Percentiles rank a stretch among this genome's conserved stretches.
Evolutionary conservation across 495 filamentous ascomycete species (phyloP).

Genomic region (Paragyromitra xinjiangensis): DNA sequence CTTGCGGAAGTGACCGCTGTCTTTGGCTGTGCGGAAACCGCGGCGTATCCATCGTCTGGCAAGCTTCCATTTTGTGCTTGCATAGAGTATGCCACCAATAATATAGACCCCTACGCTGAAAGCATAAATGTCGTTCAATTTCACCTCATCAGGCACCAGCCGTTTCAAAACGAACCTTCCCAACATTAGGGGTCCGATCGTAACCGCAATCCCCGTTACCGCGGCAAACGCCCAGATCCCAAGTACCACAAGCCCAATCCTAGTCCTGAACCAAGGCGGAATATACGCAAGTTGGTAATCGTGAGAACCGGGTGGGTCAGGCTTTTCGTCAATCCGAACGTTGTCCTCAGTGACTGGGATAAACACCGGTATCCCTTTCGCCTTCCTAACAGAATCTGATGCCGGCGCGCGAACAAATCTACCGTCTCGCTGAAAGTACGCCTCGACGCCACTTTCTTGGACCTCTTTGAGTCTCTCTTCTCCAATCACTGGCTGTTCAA

Average conservation of each 20-base stretch:
- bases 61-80: slow-evolving; percentile 55
- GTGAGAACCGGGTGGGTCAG: slow-evolving; percentile 63
- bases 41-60: slow-evolving; percentile 38
- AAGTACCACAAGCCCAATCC: slow-evolving; percentile 85
- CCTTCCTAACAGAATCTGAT: slow-evolving; percentile 91
- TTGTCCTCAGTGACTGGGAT: slow-evolving; percentile 79
- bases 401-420: slow-evolving; percentile 87
- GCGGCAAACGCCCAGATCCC: slow-evolving; percentile 95
- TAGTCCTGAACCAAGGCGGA: slow-evolving; percentile 80
- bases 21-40: slow-evolving; percentile 46
- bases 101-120: slow-evolving; percentile 88
- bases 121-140: slow-evolving; percentile 94
- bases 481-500: slow-evolving; percentile 62
- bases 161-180: slow-evolving; percentile 78
- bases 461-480: slow-evolving; percentile 57
- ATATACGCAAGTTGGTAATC: slow-evolving; percentile 87
- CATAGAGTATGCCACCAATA: slow-evolving; percentile 66
- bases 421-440: slow-evolving; percentile 75
- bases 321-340: slow-evolving; percentile 65
- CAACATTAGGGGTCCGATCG: slow-evolving; percentile 83
- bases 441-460: slow-evolving; percentile 45
- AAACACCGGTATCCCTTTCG: slow-evolving; percentile 83
- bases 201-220: slow-evolving; percentile 85
- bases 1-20: slow-evolving; percentile 58
- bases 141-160: slow-evolving; percentile 71